Evolutionary conservation across 2,329 filamentous ascomycete genomes (phyloP).

Genomic region (Dactylellina sp.): DNA sequence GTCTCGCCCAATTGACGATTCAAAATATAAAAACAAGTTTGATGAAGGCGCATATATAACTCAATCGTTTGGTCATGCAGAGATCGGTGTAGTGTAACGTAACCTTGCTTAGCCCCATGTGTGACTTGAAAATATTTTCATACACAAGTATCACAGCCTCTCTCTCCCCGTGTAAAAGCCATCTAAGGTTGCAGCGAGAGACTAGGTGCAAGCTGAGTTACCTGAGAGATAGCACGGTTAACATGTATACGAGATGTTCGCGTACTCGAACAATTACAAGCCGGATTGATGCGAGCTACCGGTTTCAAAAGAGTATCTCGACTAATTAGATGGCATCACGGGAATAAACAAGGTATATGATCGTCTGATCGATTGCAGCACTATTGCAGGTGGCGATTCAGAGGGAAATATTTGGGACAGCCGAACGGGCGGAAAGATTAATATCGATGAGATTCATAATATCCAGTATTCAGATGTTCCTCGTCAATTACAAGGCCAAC

Average conservation of each 20-base stretch:
- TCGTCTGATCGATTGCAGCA: conserved; percentile 4
- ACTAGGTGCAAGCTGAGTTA: too few species aligned
- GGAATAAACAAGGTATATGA: neutral
- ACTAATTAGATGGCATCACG: conserved; percentile 1
- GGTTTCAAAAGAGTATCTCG: conserved; percentile 21
- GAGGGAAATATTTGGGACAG: too few species aligned
- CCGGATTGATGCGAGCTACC: conserved; percentile 4
- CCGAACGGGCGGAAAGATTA: too few species aligned
- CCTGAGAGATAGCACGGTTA: neutral
- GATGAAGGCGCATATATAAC: too few species aligned
- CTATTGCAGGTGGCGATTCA: neutral
- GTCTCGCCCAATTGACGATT: too few species aligned
- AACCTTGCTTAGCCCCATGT: neutral
- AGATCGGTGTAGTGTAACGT: conserved; percentile 20
- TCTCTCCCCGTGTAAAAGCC: neutral
- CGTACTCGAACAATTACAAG: too few species aligned
- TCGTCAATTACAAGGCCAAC: too few species aligned
- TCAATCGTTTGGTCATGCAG: neutral
- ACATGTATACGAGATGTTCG: too few species aligned
- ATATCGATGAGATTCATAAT: too few species aligned
- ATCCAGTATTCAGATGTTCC: too few species aligned
- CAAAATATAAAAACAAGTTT: too few species aligned
- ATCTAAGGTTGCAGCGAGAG: conserved; percentile 10
- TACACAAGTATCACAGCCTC: too few species aligned
- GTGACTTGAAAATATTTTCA: conserved; percentile 5